Evolutionary conservation across 768 basidiomycete genomes (phyloP).

Genomic region (Podaxis rugospora): DNA sequence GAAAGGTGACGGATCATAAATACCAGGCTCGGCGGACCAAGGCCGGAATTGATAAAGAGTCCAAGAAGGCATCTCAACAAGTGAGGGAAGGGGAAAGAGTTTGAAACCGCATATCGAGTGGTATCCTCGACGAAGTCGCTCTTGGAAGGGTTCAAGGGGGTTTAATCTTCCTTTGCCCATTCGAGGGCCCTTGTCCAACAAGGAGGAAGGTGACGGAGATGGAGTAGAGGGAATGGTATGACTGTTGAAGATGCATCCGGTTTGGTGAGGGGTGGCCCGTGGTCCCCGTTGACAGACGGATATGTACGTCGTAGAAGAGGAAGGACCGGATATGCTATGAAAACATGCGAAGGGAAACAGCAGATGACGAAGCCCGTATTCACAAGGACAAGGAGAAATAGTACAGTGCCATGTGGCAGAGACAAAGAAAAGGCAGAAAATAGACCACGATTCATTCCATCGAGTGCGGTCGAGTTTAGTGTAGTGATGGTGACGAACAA

Average conservation of each 20-base stretch:
- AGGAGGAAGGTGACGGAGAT: neutral
- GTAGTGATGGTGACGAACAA: constrained; percentile 18
- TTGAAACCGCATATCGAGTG: neutral
- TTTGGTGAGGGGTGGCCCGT: neutral
- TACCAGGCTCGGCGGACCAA: constrained; percentile 7
- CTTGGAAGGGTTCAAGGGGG: neutral
- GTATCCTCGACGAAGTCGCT: constrained; percentile 1
- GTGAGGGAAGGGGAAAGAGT: neutral
- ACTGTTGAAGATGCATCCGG: constrained; percentile 10
- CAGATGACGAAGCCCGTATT: constrained; percentile 26
- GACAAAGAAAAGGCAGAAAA: constrained; percentile 20
- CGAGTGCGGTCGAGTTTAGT: constrained; percentile 24
- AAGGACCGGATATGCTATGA: constrained; percentile 24
- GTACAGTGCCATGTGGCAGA: constrained; percentile 24
- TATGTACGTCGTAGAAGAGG: constrained; percentile 1
- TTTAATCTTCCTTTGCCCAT: neutral
- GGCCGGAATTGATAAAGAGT: constrained; percentile 6
- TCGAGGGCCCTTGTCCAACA: neutral
- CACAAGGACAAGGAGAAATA: constrained; percentile 25
- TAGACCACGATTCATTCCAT: constrained; percentile 22
- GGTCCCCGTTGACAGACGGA: constrained; percentile 9
- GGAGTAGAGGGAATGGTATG: neutral
- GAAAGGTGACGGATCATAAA: constrained; percentile 9
- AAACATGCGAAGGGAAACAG: constrained; percentile 22
- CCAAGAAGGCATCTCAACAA: constrained; percentile 14